Conservation (phyloP, 257 asterid genomes). For the Nicotiana otophora region DNA sequence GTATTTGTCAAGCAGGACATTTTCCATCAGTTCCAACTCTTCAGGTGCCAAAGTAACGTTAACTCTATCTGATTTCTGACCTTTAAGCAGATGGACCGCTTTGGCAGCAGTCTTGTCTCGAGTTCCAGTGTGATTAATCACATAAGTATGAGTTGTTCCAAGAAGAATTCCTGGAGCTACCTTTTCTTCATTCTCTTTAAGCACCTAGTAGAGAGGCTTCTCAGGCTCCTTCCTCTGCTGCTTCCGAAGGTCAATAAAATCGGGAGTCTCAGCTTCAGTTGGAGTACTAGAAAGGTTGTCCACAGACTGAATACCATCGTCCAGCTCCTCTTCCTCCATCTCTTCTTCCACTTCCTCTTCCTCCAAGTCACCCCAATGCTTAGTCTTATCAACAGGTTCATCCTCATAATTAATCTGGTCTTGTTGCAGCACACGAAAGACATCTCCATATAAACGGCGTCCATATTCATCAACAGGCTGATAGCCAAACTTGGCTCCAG, state of each 20-base stretch:
- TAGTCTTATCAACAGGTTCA: slow-evolving; percentile 82
- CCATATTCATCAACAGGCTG: slow-evolving; percentile 98
- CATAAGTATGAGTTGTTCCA: slow-evolving; percentile 82
- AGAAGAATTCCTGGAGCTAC: slow-evolving; percentile 76
- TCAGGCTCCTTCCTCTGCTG: slow-evolving; percentile 99
- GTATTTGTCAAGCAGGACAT: slow-evolving; percentile 87
- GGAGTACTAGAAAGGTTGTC: slow-evolving; percentile 96
- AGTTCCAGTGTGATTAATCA: slow-evolving; percentile 60
- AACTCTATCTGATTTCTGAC: slow-evolving; percentile 86
- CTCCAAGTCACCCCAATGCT: slow-evolving; percentile 98
- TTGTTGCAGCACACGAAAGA: slow-evolving; percentile 77
- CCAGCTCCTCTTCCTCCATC: slow-evolving; percentile 75
- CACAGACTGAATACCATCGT: slow-evolving; percentile 85
- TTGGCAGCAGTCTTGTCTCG: slow-evolving; percentile 90
- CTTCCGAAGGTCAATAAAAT: slow-evolving; percentile 94
- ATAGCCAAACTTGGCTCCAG: slow-evolving; percentile 93
- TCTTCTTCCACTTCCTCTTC: slow-evolving; percentile 78
- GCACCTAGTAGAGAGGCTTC: slow-evolving; percentile 92
- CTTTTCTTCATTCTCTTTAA: slow-evolving; percentile 88
- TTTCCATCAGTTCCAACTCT: slow-evolving; percentile 84
- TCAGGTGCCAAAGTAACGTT: slow-evolving; percentile 90
- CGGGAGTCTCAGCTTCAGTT: slow-evolving; percentile 99
- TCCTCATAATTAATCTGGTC: slow-evolving; percentile 84
- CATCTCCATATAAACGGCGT: slow-evolving; percentile 90
- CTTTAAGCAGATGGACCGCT: slow-evolving; percentile 81